Evolutionary conservation across 2,329 filamentous ascomycete species (phyloP).

Genomic region (Nectriaceae sp.): DNA sequence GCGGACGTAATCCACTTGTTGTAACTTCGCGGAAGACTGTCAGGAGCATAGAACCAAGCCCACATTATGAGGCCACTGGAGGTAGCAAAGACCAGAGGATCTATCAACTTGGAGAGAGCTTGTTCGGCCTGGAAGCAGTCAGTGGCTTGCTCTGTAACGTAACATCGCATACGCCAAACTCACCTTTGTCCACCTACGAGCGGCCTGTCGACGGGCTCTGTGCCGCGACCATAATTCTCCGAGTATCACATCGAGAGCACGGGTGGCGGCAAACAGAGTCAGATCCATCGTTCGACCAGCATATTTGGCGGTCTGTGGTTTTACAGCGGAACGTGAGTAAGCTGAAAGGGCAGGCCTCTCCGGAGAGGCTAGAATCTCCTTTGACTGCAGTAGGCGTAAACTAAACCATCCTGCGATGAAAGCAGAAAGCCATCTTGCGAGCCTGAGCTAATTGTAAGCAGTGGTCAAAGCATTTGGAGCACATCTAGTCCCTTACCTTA

Average conservation of each 20-base stretch:
- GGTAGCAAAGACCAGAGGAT: conserved; percentile 70
- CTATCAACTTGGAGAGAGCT: conserved; percentile 45
- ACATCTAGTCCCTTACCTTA: conserved; percentile 25
- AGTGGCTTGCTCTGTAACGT: conserved; percentile 7
- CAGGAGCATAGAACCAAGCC: conserved; percentile 80
- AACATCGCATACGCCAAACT: conserved; percentile 12
- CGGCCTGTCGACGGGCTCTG: conserved; percentile 45
- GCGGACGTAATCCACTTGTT: conserved; percentile 80
- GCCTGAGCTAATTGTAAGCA: conserved; percentile 37
- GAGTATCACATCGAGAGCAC: conserved; percentile 72
- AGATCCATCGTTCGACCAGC: conserved; percentile 80
- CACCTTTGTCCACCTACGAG: conserved; percentile 50
- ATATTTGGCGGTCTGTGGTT: conserved; percentile 29
- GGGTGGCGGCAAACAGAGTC: conserved; percentile 73
- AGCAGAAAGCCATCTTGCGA: conserved; percentile 59
- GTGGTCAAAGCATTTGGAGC: not conserved
- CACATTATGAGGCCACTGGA: conserved; percentile 83
- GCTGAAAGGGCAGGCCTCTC: conserved; percentile 38
- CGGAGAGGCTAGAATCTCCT: conserved; percentile 46
- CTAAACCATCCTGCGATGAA: conserved; percentile 62
- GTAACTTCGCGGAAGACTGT: conserved; percentile 71
- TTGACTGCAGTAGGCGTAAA: conserved; percentile 59
- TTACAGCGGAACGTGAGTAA: conserved; percentile 25
- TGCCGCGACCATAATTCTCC: conserved; percentile 64
- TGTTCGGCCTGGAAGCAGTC: conserved; percentile 32